These are phyloP conservation scores for Chenopodium suecicum DNA, from an alignment of 148 eudicot species.

Conservation along the genomic window DNA sequence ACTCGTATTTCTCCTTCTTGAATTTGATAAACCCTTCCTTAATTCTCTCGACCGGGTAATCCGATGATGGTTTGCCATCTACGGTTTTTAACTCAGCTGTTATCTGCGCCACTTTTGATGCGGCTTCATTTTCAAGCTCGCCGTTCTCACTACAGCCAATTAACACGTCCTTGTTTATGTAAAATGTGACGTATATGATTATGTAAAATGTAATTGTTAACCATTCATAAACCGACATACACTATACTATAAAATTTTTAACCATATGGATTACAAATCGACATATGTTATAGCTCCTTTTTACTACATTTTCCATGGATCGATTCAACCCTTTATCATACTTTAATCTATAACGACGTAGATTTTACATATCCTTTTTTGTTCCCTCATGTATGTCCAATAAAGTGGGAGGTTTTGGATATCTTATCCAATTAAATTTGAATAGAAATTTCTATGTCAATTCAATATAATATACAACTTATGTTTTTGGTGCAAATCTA, in stretches of 20 bases:
- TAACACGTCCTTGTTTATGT: background rate
- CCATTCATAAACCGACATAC: background rate
- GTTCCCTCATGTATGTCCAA: too few relatives aligned
- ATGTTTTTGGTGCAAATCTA: background rate
- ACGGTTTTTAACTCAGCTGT: conserved; percentile 59
- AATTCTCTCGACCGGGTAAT: conserved; percentile 52
- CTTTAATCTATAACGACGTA: too few relatives aligned
- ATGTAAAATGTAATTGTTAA: too few relatives aligned
- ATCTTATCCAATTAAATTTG: background rate
- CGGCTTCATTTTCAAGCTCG: conserved; percentile 74
- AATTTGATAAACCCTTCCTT: conserved; percentile 74
- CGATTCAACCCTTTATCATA: too few relatives aligned
- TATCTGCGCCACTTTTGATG: conserved; percentile 65
- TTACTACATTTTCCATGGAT: too few relatives aligned
- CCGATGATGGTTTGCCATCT: conserved; percentile 28
- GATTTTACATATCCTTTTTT: too few relatives aligned
- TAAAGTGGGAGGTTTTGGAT: too few relatives aligned
- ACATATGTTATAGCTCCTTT: background rate
- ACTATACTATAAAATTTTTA: too few relatives aligned
- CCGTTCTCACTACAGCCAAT: conserved; percentile 62
- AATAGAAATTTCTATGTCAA: background rate
- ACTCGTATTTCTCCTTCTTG: conserved; percentile 90
- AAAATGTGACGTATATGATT: too few relatives aligned
- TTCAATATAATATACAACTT: too few relatives aligned
- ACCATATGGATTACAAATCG: background rate